A percentile compares a stretch with the other conserved stretches of the same genome.
phyloP scores from a whole-genome alignment of 768 basidiomycete species.

The Tubosaeta sp. region DNA sequence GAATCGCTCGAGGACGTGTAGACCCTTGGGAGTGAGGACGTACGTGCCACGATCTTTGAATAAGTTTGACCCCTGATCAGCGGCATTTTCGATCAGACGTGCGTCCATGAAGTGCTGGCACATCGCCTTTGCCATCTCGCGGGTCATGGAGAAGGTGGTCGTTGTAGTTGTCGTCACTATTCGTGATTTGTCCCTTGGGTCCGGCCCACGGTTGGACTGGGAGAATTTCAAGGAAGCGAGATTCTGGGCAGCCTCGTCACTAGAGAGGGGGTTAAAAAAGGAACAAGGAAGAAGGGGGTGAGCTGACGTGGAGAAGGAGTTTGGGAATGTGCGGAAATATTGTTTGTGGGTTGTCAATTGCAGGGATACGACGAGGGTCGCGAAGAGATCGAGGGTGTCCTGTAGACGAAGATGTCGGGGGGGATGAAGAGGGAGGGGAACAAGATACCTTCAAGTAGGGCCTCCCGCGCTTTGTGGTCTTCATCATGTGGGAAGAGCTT shows the following conservation, averaged over 20 bases:
- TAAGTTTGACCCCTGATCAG: constrained; percentile 79
- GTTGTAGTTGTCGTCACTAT: constrained; percentile 99
- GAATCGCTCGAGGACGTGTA: constrained; percentile 98
- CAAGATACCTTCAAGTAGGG: constrained; percentile 81
- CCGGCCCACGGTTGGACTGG: constrained; percentile 96
- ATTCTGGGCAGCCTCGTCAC: constrained; percentile 93
- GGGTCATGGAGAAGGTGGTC: constrained; percentile 98
- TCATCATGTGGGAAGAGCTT: constrained; percentile 93
- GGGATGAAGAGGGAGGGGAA: constrained; percentile 3
- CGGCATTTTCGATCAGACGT: constrained; percentile 93
- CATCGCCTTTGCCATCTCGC: constrained; percentile 99
- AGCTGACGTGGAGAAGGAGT: constrained; percentile 93
- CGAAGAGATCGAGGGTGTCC: constrained; percentile 98
- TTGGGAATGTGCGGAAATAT: constrained; percentile 92
- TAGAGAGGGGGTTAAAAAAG: constrained; percentile 31
- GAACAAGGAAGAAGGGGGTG: constrained; percentile 2
- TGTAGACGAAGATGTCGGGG: constrained; percentile 27
- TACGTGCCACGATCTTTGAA: constrained; percentile 99
- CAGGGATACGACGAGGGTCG: constrained; percentile 92
- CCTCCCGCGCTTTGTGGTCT: constrained; percentile 93
- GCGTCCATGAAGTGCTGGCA: constrained; percentile 99
- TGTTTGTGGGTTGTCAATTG: constrained; percentile 87
- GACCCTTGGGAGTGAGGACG: constrained; percentile 92
- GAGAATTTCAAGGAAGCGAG: constrained; percentile 96
- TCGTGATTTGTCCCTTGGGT: constrained; percentile 95